A percentile compares a stretch with the other conserved stretches of the same genome.
phyloP scores from a whole-genome alignment of 1,139 yeast genomes.

The Zygosaccharomyces pseudobailii region DNA sequence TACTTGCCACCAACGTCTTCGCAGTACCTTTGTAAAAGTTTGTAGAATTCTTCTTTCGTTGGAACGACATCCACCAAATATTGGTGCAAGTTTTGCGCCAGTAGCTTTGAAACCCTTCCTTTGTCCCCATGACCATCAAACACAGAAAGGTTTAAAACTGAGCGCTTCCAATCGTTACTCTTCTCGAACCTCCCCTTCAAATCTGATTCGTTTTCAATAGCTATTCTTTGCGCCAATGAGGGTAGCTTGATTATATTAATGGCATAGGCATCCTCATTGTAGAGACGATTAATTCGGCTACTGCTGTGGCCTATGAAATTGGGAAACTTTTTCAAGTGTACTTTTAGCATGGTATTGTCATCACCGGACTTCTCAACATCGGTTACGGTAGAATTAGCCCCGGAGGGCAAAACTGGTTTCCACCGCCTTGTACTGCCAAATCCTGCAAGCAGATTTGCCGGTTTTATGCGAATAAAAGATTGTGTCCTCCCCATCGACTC shows the following conservation, averaged over 20 bases:
- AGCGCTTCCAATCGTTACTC: constrained; percentile 12
- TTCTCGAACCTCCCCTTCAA: constrained; percentile 3
- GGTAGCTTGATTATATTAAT: constrained; percentile 36
- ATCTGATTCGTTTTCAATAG: background rate
- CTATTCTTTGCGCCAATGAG: constrained; percentile 35
- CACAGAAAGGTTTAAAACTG: constrained; percentile 62
- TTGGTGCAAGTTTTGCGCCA: constrained; percentile 49
- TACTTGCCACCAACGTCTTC: constrained; percentile 66
- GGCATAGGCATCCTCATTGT: constrained; percentile 74
- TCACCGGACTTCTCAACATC: background rate
- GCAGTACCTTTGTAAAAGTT: constrained; percentile 47
- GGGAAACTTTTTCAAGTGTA: constrained; percentile 29
- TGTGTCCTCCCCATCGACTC: constrained; percentile 23
- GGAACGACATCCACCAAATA: constrained; percentile 48
- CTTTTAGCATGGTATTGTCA: constrained; percentile 15
- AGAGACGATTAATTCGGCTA: constrained; percentile 67
- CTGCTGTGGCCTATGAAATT: constrained; percentile 63
- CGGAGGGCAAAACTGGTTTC: constrained; percentile 1
- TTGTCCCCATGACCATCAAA: constrained; percentile 96
- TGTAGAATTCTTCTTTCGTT: constrained; percentile 32
- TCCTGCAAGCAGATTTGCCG: constrained; percentile 16
- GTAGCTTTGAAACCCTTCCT: constrained; percentile 56
- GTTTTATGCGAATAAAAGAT: constrained; percentile 24
- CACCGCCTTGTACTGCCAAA: constrained; percentile 6
- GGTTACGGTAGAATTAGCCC: background rate